These are phyloP conservation scores for Pyrenophora graminea DNA, from an alignment of 2,329 filamentous ascomycete species.

Conservation along the genomic window DNA sequence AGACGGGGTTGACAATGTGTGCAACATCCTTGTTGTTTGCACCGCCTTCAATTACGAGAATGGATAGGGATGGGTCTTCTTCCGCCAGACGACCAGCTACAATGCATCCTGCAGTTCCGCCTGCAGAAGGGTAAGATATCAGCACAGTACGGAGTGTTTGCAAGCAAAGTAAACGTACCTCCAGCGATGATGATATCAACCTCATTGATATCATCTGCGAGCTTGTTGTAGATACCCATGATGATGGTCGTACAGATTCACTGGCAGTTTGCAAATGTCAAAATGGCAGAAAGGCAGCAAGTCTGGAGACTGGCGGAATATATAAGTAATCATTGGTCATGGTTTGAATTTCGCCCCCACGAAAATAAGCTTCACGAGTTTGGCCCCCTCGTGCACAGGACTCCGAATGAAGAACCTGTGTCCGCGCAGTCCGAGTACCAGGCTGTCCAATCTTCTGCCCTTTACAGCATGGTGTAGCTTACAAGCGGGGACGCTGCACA, in stretches of 20 bases:
- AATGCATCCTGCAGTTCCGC: constrained; percentile 51
- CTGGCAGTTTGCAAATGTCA: neutral
- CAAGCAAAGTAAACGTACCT: constrained; percentile 35
- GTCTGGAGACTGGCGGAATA: neutral
- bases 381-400: no score
- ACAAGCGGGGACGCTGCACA: constrained; percentile 2
- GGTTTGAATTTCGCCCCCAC: neutral
- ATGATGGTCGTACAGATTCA: neutral
- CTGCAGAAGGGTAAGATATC: constrained; percentile 4
- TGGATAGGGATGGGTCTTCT: constrained; percentile 31
- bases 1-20: constrained; percentile 56
- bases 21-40: constrained; percentile 58
- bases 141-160: neutral
- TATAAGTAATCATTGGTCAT: constrained; percentile 2
- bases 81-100: constrained; percentile 52
- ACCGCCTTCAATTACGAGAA: constrained; percentile 59
- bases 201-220: constrained; percentile 48
- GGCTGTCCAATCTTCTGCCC: neutral
- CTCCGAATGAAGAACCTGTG: neutral
- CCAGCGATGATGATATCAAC: constrained; percentile 60
- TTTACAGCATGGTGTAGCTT: constrained; percentile 4
- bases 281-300: neutral
- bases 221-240: constrained; percentile 41
- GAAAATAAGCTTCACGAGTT: neutral
- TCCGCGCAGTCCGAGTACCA: constrained; percentile 3